A percentile compares a stretch with the other conserved stretches of the same genome.
Evolutionary conservation across 345 rosid species (phyloP).

Genomic region (Nasturtium officinale): DNA sequence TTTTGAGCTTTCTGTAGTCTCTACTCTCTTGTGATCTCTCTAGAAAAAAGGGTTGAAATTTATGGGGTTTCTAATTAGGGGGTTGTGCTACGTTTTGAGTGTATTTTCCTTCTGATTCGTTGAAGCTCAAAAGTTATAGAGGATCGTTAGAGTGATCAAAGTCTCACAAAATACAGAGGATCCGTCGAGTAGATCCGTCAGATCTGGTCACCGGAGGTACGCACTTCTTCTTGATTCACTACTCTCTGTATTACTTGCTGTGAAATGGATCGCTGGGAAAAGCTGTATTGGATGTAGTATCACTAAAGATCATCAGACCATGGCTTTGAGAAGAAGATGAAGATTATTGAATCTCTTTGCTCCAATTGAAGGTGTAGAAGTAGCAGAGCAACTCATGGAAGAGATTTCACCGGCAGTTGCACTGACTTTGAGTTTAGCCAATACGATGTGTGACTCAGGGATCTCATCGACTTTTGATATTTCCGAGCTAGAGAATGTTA

Average conservation of each 20-base stretch:
- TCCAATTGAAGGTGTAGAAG: background rate
- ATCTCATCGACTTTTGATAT: conserved; percentile 56
- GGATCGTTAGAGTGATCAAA: conserved; percentile 9
- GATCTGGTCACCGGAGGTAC: conserved; percentile 38
- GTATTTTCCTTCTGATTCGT: background rate
- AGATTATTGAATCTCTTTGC: background rate
- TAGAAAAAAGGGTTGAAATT: background rate
- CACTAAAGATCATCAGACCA: conserved; percentile 11
- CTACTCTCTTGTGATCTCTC: conserved; percentile 9
- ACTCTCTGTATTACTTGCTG: background rate
- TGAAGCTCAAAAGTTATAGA: conserved; percentile 15
- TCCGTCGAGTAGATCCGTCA: conserved; percentile 34
- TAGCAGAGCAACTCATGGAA: conserved; percentile 59
- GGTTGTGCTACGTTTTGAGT: background rate
- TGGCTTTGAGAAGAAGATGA: conserved; percentile 7
- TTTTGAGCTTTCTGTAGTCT: conserved; percentile 27
- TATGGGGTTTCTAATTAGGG: conserved; percentile 27
- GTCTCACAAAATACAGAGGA: conserved; percentile 27
- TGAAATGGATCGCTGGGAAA: background rate
- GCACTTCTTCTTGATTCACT: conserved; percentile 27
- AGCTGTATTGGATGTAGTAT: conserved; percentile 33
- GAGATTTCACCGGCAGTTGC: conserved; percentile 76
- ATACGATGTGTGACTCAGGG: conserved; percentile 64
- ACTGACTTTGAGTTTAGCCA: conserved; percentile 67
- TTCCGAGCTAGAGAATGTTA: conserved; percentile 62